These are phyloP conservation scores for Vaccinium vitisidaea DNA, from an alignment of 148 eudicot genomes.

Conservation along the genomic window DNA sequence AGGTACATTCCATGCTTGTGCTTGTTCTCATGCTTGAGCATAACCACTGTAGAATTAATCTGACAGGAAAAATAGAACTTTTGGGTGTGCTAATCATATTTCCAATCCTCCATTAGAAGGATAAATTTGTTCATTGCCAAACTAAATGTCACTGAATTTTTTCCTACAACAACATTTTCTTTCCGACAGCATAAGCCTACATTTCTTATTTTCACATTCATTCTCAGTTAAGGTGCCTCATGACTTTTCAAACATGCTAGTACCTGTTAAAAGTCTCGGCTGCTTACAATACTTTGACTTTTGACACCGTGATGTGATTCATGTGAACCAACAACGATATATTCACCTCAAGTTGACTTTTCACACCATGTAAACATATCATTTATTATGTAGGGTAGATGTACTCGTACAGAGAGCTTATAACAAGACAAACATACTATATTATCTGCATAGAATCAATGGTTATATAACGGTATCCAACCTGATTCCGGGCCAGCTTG, in stretches of 20 bases:
- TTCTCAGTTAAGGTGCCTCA: background rate
- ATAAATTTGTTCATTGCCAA: background rate
- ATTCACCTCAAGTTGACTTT: background rate
- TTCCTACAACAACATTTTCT: background rate
- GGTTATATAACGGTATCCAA: too few species aligned
- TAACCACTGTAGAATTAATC: background rate
- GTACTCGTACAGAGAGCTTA: background rate
- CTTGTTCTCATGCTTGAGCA: too few species aligned
- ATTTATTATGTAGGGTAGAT: background rate
- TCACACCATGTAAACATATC: background rate
- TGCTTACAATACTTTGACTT: background rate
- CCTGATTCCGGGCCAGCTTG: too few species aligned
- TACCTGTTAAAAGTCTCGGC: background rate
- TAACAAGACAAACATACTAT: background rate
- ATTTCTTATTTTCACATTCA: too few species aligned
- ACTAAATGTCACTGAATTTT: background rate
- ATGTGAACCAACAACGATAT: background rate
- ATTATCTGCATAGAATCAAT: too few species aligned
- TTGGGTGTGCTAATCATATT: background rate
- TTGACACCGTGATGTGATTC: background rate
- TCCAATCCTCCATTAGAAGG: background rate
- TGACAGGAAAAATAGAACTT: background rate
- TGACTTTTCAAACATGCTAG: background rate
- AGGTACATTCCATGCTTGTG: slow-evolving; percentile 39
- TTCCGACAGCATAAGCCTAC: too few species aligned